These are phyloP conservation scores for Fusarium cyanostomum DNA, from an alignment of 2,329 filamentous ascomycete genomes.

Conservation along the genomic window DNA sequence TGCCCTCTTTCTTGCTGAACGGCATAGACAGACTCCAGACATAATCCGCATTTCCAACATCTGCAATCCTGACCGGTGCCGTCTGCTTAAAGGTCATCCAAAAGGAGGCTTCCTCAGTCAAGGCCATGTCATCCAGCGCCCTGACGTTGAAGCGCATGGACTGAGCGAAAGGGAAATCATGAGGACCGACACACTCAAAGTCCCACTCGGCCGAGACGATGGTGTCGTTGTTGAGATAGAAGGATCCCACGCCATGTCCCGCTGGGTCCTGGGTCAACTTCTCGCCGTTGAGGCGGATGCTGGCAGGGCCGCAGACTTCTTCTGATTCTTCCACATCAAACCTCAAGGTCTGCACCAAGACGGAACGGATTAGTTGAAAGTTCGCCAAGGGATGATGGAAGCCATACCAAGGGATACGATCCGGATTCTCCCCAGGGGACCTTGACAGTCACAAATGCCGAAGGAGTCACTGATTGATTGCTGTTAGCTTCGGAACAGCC, in stretches of 20 bases:
- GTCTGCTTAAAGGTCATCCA: constrained; percentile 58
- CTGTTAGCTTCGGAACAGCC: not conserved
- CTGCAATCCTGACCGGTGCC: constrained; percentile 53
- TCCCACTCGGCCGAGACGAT: constrained; percentile 57
- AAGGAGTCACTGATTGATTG: constrained; percentile 20
- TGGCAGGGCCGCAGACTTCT: constrained; percentile 56
- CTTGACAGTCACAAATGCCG: constrained; percentile 35
- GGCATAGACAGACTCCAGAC: constrained; percentile 37
- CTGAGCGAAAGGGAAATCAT: constrained; percentile 54
- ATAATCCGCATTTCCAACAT: constrained; percentile 54
- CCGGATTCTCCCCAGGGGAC: constrained; percentile 24
- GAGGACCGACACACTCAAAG: constrained; percentile 55
- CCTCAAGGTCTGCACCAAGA: constrained; percentile 48
- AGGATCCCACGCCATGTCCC: constrained; percentile 53
- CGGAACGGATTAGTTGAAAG: constrained; percentile 12
- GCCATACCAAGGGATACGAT: constrained; percentile 38
- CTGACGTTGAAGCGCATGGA: constrained; percentile 56
- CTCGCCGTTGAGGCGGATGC: constrained; percentile 59
- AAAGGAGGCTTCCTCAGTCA: constrained; percentile 52
- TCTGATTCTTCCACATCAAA: constrained; percentile 57
- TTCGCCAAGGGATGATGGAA: not conserved
- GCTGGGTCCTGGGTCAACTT: constrained; percentile 51
- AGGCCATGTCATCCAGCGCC: constrained; percentile 52
- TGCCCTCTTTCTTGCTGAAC: constrained; percentile 34
- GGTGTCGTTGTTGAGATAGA: constrained; percentile 51